These are phyloP conservation scores for Cardamine resedifolia DNA, from an alignment of 345 rosid species.

Conservation along the genomic window DNA sequence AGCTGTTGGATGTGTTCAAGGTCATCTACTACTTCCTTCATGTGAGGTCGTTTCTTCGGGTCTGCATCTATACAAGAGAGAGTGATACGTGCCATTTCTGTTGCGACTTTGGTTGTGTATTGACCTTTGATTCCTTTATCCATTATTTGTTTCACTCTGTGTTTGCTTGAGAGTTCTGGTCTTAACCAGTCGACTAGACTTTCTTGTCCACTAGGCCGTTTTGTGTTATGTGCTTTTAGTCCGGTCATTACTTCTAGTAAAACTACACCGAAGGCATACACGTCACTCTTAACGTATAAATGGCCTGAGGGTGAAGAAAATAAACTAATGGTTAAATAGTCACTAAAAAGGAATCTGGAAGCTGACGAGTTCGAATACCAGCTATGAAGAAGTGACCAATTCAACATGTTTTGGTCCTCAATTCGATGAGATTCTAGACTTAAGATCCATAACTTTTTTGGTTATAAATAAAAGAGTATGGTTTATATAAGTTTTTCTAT, in stretches of 20 bases:
- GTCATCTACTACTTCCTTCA: slow-evolving; percentile 51
- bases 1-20: slow-evolving; percentile 28
- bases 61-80: slow-evolving; percentile 50
- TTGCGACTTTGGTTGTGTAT: slow-evolving; percentile 50
- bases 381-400: background rate
- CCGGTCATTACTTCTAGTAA: slow-evolving; percentile 76
- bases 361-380: background rate
- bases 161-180: slow-evolving; percentile 46
- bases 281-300: slow-evolving; percentile 76
- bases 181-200: slow-evolving; percentile 59
- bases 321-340: background rate
- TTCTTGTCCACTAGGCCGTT: slow-evolving; percentile 46
- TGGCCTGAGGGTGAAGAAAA: slow-evolving; percentile 50
- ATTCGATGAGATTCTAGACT: background rate
- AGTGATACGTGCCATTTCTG: slow-evolving; percentile 47
- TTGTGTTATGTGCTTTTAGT: slow-evolving; percentile 46
- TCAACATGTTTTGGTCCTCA: background rate
- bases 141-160: slow-evolving; percentile 52
- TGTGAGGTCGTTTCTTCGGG: slow-evolving; percentile 63
- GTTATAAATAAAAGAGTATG: background rate
- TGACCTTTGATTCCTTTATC: slow-evolving; percentile 56
- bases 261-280: slow-evolving; percentile 76
- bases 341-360: background rate
- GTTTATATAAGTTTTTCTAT: background rate
- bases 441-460: background rate